phyloP scores from a whole-genome alignment of 257 asterid species.

The Solanum phureja region DNA sequence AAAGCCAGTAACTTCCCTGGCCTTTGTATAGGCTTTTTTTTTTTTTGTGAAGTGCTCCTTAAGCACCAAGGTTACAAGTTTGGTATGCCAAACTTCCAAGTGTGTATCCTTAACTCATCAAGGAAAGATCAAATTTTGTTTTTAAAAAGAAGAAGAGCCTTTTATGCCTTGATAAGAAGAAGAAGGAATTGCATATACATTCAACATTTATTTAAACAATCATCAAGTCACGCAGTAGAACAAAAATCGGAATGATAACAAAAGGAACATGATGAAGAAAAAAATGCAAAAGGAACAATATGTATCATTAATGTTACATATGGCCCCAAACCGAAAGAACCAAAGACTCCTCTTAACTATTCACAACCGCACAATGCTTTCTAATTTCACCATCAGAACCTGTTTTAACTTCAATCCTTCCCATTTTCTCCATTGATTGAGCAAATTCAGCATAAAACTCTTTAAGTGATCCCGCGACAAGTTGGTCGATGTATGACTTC shows the following conservation, averaged over 20 bases:
- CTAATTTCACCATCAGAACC: slow-evolving; percentile 55
- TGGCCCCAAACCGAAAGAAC: not conserved
- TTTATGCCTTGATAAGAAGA: too few relatives aligned
- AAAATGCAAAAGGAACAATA: not conserved
- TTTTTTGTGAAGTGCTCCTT: too few relatives aligned
- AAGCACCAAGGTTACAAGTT: too few relatives aligned
- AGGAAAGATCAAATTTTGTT: too few relatives aligned
- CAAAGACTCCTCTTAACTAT: slow-evolving; percentile 6
- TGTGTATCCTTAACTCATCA: too few relatives aligned
- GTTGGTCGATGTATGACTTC: slow-evolving; percentile 18
- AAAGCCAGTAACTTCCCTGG: too few relatives aligned
- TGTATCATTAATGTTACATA: not conserved
- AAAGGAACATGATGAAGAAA: not conserved
- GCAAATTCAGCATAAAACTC: slow-evolving; percentile 45
- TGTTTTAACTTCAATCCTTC: slow-evolving; percentile 36
- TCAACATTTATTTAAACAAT: not conserved
- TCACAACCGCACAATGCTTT: slow-evolving; percentile 52
- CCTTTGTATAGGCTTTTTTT: too few relatives aligned
- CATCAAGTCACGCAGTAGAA: not conserved
- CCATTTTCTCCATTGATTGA: slow-evolving; percentile 65
- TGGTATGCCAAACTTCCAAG: too few relatives aligned
- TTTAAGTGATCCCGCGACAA: slow-evolving; percentile 17
- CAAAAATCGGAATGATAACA: not conserved
- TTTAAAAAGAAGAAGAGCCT: too few relatives aligned
- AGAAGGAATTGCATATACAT: not conserved